A percentile compares a stretch with the other conserved stretches of the same genome.
Evolutionary conservation across 371 early-diverging fungal genomes (phyloP).

Genomic region (Lichtheimia corymbifera): DNA sequence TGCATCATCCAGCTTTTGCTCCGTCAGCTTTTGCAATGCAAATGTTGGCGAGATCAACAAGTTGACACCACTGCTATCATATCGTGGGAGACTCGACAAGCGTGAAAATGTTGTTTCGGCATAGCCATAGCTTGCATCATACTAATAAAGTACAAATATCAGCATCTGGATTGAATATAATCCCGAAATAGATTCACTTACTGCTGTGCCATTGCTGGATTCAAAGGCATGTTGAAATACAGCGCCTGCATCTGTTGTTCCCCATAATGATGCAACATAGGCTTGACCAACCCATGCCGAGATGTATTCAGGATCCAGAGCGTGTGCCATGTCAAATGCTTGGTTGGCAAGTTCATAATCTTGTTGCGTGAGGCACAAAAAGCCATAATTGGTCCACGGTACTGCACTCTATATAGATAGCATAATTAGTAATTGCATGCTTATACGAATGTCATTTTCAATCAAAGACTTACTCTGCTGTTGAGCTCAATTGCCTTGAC

Average conservation of each 20-base stretch:
- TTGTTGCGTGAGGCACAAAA: conserved; percentile 70
- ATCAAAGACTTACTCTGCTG: conserved; percentile 49
- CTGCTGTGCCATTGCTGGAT: conserved; percentile 59
- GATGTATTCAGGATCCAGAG: conserved; percentile 79
- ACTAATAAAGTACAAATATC: conserved; percentile 17
- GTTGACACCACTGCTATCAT: conserved; percentile 11
- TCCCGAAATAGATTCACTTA: conserved; percentile 27
- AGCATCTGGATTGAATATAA: background rate
- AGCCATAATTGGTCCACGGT: conserved; percentile 86
- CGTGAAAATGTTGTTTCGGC: conserved; percentile 59
- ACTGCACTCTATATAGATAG: conserved; percentile 49
- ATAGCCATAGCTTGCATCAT: conserved; percentile 75
- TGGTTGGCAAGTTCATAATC: conserved; percentile 81
- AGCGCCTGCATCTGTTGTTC: conserved; percentile 50
- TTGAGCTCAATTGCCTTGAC: conserved; percentile 78
- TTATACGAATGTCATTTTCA: background rate
- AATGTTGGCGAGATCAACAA: conserved; percentile 58
- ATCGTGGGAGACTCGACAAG: conserved; percentile 14
- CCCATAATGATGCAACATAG: conserved; percentile 66
- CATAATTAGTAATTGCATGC: background rate
- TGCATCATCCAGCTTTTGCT: conserved; percentile 62
- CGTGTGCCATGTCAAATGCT: conserved; percentile 77
- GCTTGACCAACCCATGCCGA: conserved; percentile 89
- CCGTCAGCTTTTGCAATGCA: conserved; percentile 74
- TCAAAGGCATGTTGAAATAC: conserved; percentile 80